phyloP scores from a whole-genome alignment of 106 monocot species.

The Dendrobium nobile region DNA sequence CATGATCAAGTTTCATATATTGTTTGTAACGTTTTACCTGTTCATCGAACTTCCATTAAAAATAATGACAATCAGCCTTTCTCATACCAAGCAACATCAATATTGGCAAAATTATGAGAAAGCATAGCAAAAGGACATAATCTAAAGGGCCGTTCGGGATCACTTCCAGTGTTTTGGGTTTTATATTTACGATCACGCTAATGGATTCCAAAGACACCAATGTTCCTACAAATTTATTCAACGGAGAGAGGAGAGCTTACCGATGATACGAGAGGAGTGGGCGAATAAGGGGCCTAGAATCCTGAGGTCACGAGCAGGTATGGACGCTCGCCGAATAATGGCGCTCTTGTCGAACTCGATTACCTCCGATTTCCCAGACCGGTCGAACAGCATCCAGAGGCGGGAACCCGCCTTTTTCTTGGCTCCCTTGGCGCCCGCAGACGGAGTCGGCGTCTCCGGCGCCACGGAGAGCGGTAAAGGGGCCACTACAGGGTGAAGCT shows the following conservation, averaged over 20 bases:
- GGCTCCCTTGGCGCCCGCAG: slow-evolving; percentile 3
- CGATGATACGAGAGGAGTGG: slow-evolving; percentile 75
- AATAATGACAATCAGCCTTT: background rate
- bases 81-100: too few relatives aligned
- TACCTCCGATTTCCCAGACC: slow-evolving; percentile 52
- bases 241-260: slow-evolving; percentile 15
- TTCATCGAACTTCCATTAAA: too few relatives aligned
- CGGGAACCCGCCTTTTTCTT: slow-evolving; percentile 59
- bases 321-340: slow-evolving; percentile 43
- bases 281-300: slow-evolving; percentile 88
- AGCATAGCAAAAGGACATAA: background rate
- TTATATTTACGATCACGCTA: too few relatives aligned
- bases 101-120: background rate
- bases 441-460: background rate
- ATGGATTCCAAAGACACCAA: too few relatives aligned
- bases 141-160: background rate
- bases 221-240: background rate
- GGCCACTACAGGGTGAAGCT: background rate
- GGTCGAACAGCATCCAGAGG: slow-evolving; percentile 73
- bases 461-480: background rate
- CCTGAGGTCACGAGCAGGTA: slow-evolving; percentile 76
- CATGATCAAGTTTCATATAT: too few relatives aligned
- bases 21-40: too few relatives aligned
- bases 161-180: too few relatives aligned
- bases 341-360: slow-evolving; percentile 67